Conservation (phyloP, 2,329 filamentous ascomycete species). For the Cercospora beticola region DNA sequence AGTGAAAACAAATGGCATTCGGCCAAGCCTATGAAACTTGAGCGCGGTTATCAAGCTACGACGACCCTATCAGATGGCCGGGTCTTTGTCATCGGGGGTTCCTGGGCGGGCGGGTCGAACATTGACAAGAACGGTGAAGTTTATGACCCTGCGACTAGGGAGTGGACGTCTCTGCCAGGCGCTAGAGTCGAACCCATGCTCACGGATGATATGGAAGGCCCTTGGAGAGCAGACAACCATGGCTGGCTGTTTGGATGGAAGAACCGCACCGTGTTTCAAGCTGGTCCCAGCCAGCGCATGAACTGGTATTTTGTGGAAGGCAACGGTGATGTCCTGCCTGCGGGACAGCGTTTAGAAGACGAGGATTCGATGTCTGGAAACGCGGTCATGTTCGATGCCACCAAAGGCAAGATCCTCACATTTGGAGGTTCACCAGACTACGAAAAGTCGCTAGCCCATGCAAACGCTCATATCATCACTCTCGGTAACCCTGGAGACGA, state of each 20-base stretch:
- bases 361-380: conserved; percentile 57
- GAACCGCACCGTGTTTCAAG: conserved; percentile 56
- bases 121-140: conserved; percentile 56
- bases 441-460: conserved; percentile 43
- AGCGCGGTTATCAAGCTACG: conserved; percentile 56
- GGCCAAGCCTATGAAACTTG: conserved; percentile 46
- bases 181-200: conserved; percentile 38
- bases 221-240: conserved; percentile 53
- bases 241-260: conserved; percentile 45
- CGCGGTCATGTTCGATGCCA: conserved; percentile 58
- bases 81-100: conserved; percentile 36
- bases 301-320: conserved; percentile 57
- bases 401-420: conserved; percentile 54
- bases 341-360: conserved; percentile 47
- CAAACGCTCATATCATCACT: conserved; percentile 53
- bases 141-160: conserved; percentile 44
- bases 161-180: conserved; percentile 53
- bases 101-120: conserved; percentile 46
- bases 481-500: conserved; percentile 37
- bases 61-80: conserved; percentile 53
- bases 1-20: conserved; percentile 41
- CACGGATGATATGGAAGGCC: conserved; percentile 42
- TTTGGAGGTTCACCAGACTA: conserved; percentile 53
- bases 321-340: conserved; percentile 43
- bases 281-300: conserved; percentile 55